A percentile compares a stretch with the other conserved stretches of the same genome.
phyloP scores from a whole-genome alignment of 2,329 filamentous ascomycete species.

The Neonectria coccinea region DNA sequence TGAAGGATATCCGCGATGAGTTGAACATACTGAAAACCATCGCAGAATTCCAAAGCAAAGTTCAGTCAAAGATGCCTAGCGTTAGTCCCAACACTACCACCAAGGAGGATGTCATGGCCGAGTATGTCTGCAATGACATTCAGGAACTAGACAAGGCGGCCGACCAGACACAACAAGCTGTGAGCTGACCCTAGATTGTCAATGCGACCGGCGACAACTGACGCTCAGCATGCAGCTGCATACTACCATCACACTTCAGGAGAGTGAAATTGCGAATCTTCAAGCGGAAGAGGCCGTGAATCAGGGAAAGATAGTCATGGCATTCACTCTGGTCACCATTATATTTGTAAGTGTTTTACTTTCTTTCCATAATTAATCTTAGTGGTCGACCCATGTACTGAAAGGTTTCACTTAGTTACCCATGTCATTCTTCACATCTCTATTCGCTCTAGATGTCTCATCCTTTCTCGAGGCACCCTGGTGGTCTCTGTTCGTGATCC shows the following conservation, averaged over 20 bases:
- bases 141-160: conserved; percentile 34
- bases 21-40: conserved; percentile 35
- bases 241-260: conserved; percentile 30
- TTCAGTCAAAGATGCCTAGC: conserved; percentile 12
- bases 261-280: conserved; percentile 32
- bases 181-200: neutral
- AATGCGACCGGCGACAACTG: neutral
- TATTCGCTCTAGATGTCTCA: conserved; percentile 33
- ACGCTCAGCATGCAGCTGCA: conserved; percentile 8
- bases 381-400: neutral
- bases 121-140: conserved; percentile 29
- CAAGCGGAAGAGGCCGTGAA: conserved; percentile 14
- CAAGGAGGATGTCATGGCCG: neutral
- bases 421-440: conserved; percentile 33
- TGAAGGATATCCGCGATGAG: conserved; percentile 44
- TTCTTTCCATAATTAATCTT: too few relatives aligned
- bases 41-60: conserved; percentile 24
- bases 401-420: conserved; percentile 19
- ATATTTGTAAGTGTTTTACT: conserved; percentile 30
- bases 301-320: conserved; percentile 32
- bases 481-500: conserved; percentile 30
- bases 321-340: conserved; percentile 36
- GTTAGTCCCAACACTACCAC: neutral
- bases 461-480: conserved; percentile 29
- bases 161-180: conserved; percentile 31